Base-by-base conservation (phyloP, 75 land plant species). In the Adiantum capillusveneris region DNA sequence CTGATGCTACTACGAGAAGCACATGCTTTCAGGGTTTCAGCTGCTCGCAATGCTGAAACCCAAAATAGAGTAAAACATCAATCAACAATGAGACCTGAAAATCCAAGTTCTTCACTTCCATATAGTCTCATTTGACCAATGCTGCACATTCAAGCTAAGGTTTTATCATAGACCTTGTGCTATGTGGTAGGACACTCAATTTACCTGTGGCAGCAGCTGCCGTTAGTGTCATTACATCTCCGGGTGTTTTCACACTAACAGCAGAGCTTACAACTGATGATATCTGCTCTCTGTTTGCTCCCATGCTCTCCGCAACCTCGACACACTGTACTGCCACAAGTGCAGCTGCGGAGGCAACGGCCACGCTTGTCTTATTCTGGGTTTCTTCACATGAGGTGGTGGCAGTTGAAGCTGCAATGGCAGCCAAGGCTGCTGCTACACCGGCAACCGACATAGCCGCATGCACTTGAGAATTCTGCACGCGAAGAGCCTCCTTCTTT, bases 271-370 rank as follows among this genome's bases (percentile, higher is more conserved):
- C 78, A 29, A 88, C 85, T 0, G 85, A 60, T 17, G 88, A 74
- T 24, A 92, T 60, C 48, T 87, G 88, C 0, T 84, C 89, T 0
- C 83, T 79, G 50, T 88, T 94, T 9, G 89, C 97, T 0, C 97
- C 97, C 86, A 92, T 69, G 6, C 80, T 70, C 65, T 88, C 88
- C 0, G 97, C 97, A 7, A 80, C 75, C 65, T 92, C 97, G 12
- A 92, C 93, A 31, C 93, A 88, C 56, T 92, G 97, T 0, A 94
- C 86, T 0, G 97, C 97, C 0, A 92, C 94, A 17, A 92, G 68
- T 0, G 97, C 80, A 24, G 97, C 97, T 6, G 97, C 97, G 0
- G 92, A 87, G 0, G 97, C 94, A 29, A 92, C 84, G 0, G 97
- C 97, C 80, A 88, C 74, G 63, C 81, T 63, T 2, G 81, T 79